Base-by-base conservation (phyloP, 2,329 filamentous ascomycete genomes). In the Ambrosiella beaveri region DNA sequence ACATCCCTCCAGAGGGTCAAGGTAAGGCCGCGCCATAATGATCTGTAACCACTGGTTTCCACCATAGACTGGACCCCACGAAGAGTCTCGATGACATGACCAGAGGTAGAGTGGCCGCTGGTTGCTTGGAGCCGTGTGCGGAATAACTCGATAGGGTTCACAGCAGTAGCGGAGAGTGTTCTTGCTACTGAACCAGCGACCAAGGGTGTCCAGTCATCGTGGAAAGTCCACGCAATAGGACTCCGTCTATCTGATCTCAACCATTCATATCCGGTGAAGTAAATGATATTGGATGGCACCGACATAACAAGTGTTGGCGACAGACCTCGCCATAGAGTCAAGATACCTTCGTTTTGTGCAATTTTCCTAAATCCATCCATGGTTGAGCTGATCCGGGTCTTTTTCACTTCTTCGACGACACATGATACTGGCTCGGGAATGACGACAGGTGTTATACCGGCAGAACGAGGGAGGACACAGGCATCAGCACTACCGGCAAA, bases 251-350 rank as follows among this genome's bases (percentile, higher is more conserved):
- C 85, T 63, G 78, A 86, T 40, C 93, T 83, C 60, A 98, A 69
- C 85, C 89, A 96, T 67, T 98, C 93, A 70, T 98, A 98, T 44
- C 93, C 93, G 11, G 93, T 94, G 66, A 97, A 96, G 71, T 98
- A 98, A 63, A 98, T 97, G 64, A 98, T 93, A 68, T 98, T 98
- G 35, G 84, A 88, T 0, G 93, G 93, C 5, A 98, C 79, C 0
- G 89, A 84, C 93, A 98, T 98, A 63, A 89, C 78, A 19, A 98
- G 73, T 0, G 93, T 98, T 0, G 93, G 91, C n/a, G 87, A 94
- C 4, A 98, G 74, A 0, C 93, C 93, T 61, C 93, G 80, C 91
- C 93, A 98, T 40, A 98, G 72, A 1, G 90, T 93, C 35, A 80
- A 78, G 11, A 89, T 66, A 1, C 93, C 93, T 72, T 98, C 93